phyloP scores from a whole-genome alignment of 2,329 filamentous ascomycete genomes.

The Zopfia rhizophila region DNA sequence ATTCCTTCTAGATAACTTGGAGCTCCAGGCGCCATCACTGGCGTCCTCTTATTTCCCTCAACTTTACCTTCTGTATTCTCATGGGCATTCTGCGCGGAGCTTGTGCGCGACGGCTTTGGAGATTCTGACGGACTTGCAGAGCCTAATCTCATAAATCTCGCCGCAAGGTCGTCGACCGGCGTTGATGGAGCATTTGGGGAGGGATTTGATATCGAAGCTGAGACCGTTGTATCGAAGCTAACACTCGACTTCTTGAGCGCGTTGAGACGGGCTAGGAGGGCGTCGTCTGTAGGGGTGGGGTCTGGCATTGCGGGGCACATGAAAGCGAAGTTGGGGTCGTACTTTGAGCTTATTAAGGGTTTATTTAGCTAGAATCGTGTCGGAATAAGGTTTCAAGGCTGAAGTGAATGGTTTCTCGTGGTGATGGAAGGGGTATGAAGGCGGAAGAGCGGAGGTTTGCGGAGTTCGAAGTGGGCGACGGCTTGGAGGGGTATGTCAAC shows the following conservation, averaged over 20 bases:
- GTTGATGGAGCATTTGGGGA: slow-evolving; percentile 17
- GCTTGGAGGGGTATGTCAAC: too few relatives aligned
- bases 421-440: too few relatives aligned
- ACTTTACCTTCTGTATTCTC: slow-evolving; percentile 10
- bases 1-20: slow-evolving; percentile 45
- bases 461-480: too few relatives aligned
- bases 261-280: slow-evolving; percentile 60
- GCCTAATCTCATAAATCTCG: slow-evolving; percentile 49
- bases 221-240: slow-evolving; percentile 40
- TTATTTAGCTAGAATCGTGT: too few relatives aligned
- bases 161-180: slow-evolving; percentile 43
- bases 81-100: slow-evolving; percentile 29
- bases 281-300: slow-evolving; percentile 43
- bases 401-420: too few relatives aligned
- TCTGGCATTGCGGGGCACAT: slow-evolving; percentile 30
- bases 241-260: slow-evolving; percentile 58
- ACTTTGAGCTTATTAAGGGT: too few relatives aligned
- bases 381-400: too few relatives aligned
- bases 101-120: slow-evolving; percentile 36
- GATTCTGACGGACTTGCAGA: slow-evolving; percentile 40
- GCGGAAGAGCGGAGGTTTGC: too few relatives aligned
- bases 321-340: too few relatives aligned
- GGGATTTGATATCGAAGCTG: slow-evolving; percentile 27
- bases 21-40: slow-evolving; percentile 43
- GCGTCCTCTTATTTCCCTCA: slow-evolving; percentile 25